Percentiles rank a stretch among this genome's conserved stretches.
Evolutionary conservation across 139 green algal genomes (phyloP).

Genomic region (Zygnema circumcarinatum): DNA sequence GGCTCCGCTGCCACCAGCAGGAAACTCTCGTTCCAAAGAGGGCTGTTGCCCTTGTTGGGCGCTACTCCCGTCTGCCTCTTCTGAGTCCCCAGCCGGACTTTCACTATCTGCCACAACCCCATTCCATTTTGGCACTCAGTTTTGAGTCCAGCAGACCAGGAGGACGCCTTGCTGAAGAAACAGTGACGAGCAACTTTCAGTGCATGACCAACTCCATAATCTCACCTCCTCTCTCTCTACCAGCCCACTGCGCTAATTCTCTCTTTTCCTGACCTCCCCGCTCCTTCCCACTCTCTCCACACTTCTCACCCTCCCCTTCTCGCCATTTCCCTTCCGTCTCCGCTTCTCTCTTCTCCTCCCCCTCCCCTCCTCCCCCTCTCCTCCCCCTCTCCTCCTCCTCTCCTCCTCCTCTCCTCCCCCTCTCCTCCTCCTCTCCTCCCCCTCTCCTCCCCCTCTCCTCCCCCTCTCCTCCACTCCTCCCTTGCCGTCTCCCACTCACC

Average conservation of each 20-base stretch:
- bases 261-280: neutral
- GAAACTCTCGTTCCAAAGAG: constrained; percentile 3
- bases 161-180: too few species aligned
- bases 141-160: too few species aligned
- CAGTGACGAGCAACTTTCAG: too few species aligned
- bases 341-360: neutral
- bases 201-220: too few species aligned
- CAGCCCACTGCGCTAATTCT: too few species aligned
- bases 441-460: neutral
- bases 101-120: neutral
- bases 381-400: neutral
- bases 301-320: neutral
- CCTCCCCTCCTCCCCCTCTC: neutral
- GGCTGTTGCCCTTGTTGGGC: neutral
- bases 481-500: neutral
- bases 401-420: too few species aligned
- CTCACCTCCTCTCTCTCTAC: too few species aligned
- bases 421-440: too few species aligned
- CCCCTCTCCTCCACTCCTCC: neutral
- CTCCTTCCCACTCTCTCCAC: neutral
- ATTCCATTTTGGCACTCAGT: too few species aligned
- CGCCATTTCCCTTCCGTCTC: too few species aligned
- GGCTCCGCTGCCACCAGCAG: neutral
- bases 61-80: neutral
- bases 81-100: neutral